A percentile compares a stretch with the other conserved stretches of the same genome.
These are phyloP conservation scores for Penicillium sp. DNA, from an alignment of 2,329 filamentous ascomycete genomes.

Conservation along the genomic window DNA sequence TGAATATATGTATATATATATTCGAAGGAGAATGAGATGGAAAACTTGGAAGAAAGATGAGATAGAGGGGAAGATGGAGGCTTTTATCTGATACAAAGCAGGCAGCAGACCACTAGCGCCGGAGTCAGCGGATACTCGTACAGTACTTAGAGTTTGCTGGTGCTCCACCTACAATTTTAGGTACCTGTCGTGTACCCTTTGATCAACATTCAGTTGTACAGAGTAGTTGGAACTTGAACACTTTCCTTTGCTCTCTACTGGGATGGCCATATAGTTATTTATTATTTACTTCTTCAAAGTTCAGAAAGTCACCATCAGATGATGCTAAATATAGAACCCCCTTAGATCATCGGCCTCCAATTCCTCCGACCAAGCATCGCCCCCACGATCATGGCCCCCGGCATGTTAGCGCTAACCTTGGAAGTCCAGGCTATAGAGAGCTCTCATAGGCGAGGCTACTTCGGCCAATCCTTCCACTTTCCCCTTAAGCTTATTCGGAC, in stretches of 20 bases:
- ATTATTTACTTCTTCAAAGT: neutral
- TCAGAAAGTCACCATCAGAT: neutral
- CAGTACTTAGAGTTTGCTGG: neutral
- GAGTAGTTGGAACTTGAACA: neutral
- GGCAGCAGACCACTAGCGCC: constrained; percentile 12
- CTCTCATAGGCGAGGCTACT: neutral
- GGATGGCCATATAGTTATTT: neutral
- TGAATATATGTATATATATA: neutral
- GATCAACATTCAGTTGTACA: neutral
- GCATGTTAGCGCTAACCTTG: too few species aligned
- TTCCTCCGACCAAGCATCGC: neutral
- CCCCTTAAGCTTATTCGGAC: neutral
- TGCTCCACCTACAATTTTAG: neutral
- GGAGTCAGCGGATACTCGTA: neutral
- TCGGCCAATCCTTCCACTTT: neutral
- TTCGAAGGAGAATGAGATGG: neutral
- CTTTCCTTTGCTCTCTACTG: neutral
- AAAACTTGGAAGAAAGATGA: neutral
- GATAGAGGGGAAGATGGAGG: constrained; percentile 3
- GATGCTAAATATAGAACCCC: constrained; percentile 18
- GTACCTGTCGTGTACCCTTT: neutral
- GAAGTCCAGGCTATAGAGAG: too few species aligned
- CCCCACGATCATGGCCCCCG: neutral
- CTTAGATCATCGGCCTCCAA: constrained; percentile 1
- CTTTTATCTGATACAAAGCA: constrained; percentile 9